A percentile compares a stretch with the other conserved stretches of the same genome.
phyloP scores from a whole-genome alignment of 1,139 yeast genomes.

The Petasospora rhodanensis region DNA sequence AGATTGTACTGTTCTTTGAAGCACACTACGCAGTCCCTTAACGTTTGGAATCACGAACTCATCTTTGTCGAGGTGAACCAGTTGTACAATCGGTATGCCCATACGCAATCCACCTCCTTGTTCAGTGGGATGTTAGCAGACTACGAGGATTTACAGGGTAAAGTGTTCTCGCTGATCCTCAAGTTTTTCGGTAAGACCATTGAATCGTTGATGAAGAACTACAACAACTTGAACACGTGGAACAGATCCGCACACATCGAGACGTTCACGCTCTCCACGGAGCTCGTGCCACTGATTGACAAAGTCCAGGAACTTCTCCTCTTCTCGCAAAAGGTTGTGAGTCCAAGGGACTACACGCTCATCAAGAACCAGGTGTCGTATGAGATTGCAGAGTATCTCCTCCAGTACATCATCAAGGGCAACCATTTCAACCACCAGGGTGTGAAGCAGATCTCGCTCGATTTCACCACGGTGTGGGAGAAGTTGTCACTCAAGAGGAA shows the following conservation, averaged over 20 bases:
- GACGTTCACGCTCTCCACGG: slow-evolving; percentile 28
- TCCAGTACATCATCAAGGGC: slow-evolving; percentile 57
- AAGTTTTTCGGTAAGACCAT: slow-evolving; percentile 48
- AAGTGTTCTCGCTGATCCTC: slow-evolving; percentile 38
- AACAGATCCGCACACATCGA: slow-evolving; percentile 17
- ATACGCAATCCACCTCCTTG: slow-evolving; percentile 34
- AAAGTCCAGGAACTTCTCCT: slow-evolving; percentile 7
- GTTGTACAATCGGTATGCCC: slow-evolving; percentile 33
- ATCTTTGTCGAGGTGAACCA: slow-evolving; percentile 62
- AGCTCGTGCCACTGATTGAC: slow-evolving; percentile 15
- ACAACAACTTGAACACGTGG: slow-evolving; percentile 38
- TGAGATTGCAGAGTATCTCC: slow-evolving; percentile 44
- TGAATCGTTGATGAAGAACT: slow-evolving; percentile 45
- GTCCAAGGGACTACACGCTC: slow-evolving; percentile 34
- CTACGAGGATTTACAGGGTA: slow-evolving; percentile 39
- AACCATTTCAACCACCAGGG: slow-evolving; percentile 59
- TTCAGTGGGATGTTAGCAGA: slow-evolving; percentile 50
- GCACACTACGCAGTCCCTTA: slow-evolving; percentile 47
- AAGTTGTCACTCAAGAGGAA: slow-evolving; percentile 33
- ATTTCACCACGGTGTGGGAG: slow-evolving; percentile 44
- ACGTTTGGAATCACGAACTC: slow-evolving; percentile 61
- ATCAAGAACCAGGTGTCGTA: slow-evolving; percentile 39
- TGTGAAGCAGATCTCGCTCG: slow-evolving; percentile 49
- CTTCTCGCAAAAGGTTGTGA: slow-evolving; percentile 34
- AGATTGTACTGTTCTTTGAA: slow-evolving; percentile 59